phyloP scores from a whole-genome alignment of 257 asterid species.

The Eucommia ulmoides region DNA sequence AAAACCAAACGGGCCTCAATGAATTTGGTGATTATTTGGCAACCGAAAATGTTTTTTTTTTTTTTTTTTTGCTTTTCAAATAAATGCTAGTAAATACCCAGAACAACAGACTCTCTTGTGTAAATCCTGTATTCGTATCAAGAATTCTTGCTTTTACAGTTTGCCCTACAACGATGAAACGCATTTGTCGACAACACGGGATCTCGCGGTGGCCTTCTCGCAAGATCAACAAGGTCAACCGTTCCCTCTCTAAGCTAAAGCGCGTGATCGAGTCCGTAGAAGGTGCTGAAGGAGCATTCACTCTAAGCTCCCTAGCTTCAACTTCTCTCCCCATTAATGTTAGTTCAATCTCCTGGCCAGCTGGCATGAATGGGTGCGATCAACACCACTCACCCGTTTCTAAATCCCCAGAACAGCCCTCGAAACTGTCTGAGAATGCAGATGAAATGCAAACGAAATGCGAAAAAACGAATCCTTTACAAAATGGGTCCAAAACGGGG shows the following conservation, averaged over 20 bases:
- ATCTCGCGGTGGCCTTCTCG: constrained; percentile 97
- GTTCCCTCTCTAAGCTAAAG: constrained; percentile 70
- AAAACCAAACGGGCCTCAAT: too few relatives aligned
- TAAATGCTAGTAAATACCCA: not conserved
- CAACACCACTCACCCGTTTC: constrained; percentile 29
- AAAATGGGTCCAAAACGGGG: constrained; percentile 31
- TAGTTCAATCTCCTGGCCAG: constrained; percentile 59
- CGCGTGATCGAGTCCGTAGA: constrained; percentile 82
- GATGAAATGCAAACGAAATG: constrained; percentile 16
- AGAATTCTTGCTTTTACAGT: constrained; percentile 30
- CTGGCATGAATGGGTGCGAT: constrained; percentile 35
- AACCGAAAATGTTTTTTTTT: not conserved
- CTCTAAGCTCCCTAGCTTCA: constrained; percentile 51
- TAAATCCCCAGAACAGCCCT: constrained; percentile 33
- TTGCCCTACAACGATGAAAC: constrained; percentile 93
- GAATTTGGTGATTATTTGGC: too few relatives aligned
- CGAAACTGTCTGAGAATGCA: constrained; percentile 39
- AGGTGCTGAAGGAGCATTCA: constrained; percentile 74
- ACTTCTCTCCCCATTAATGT: constrained; percentile 48
- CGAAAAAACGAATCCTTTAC: constrained; percentile 18
- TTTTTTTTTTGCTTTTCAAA: too few relatives aligned
- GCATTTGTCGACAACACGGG: constrained; percentile 90
- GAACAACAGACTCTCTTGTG: too few relatives aligned
- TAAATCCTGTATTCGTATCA: constrained; percentile 5
- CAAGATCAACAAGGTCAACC: constrained; percentile 89